Conservation (phyloP, 129 eudicot genomes). For the Lonicera japonica region DNA sequence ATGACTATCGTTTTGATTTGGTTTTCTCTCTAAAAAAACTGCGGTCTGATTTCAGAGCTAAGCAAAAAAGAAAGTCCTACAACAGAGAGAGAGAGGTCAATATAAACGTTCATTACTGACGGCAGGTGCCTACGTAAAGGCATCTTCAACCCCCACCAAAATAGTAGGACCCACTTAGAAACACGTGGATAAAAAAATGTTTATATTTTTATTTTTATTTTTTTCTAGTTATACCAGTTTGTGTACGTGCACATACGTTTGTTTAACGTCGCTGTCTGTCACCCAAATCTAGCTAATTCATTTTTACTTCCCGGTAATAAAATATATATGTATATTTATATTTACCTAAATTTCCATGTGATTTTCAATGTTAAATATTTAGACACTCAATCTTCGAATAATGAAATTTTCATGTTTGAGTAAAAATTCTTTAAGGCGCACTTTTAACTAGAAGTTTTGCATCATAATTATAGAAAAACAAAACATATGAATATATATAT, state of each 20-base stretch:
- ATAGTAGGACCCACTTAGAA: constrained; percentile 2
- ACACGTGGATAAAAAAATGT: too few relatives aligned
- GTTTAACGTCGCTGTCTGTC: constrained; percentile 2
- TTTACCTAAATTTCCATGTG: too few relatives aligned
- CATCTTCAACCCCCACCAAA: not conserved
- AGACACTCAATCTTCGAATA: too few relatives aligned
- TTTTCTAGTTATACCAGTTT: not conserved
- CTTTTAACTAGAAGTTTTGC: too few relatives aligned
- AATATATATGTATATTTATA: too few relatives aligned
- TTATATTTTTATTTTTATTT: not conserved
- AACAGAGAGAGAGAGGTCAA: constrained; percentile 9
- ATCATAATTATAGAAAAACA: too few relatives aligned
- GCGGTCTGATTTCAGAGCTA: not conserved
- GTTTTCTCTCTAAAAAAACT: not conserved
- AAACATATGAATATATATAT: too few relatives aligned
- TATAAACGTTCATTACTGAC: constrained; percentile 1
- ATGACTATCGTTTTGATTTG: not conserved
- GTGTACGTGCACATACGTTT: not conserved
- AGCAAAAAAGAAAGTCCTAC: not conserved
- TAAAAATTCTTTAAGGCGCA: too few relatives aligned
- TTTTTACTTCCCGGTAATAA: not conserved
- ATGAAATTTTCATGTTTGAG: too few relatives aligned
- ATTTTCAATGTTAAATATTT: too few relatives aligned
- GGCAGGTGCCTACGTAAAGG: not conserved
- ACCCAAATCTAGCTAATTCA: not conserved